Conservation (phyloP, 2,329 filamentous ascomycete species). For the Phyllosticta capitalensis region DNA sequence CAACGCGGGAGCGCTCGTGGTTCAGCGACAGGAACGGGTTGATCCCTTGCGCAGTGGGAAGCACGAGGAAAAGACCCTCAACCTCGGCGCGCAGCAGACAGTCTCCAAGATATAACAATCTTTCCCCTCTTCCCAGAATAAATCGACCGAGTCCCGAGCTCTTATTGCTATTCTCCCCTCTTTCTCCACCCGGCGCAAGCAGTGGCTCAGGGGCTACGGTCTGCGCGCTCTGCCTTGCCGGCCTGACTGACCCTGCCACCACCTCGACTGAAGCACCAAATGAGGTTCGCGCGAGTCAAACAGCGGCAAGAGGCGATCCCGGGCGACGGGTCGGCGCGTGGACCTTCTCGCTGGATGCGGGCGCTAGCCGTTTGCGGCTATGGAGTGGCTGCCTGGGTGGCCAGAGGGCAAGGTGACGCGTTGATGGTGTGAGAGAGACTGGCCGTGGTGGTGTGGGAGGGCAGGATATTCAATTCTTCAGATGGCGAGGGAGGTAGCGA, state of each 20-base stretch:
- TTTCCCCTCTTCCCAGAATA: not conserved
- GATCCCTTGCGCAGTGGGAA: not conserved
- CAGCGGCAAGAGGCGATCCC: not conserved
- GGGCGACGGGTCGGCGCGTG: not conserved
- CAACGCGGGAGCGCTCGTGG: not conserved
- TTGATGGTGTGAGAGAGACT: not conserved
- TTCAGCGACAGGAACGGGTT: not conserved
- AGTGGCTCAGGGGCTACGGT: not conserved
- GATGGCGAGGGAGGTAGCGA: not conserved
- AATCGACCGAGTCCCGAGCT: not conserved
- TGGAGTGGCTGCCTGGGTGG: not conserved
- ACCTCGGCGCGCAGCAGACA: not conserved
- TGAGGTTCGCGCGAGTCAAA: not conserved
- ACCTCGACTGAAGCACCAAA: not conserved
- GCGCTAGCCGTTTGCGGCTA: not conserved
- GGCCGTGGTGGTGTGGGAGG: not conserved
- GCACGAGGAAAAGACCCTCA: not conserved
- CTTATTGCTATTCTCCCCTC: not conserved
- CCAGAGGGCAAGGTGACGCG: not conserved
- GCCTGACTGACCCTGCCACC: not conserved
- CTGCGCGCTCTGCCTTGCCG: not conserved
- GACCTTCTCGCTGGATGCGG: not conserved
- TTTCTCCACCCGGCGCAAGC: not conserved
- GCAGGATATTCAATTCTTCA: not conserved
- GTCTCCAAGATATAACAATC: not conserved